Percentiles rank a stretch among this genome's conserved stretches.
Conservation (phyloP, 768 basidiomycete genomes). For the Tephrocybe sp. region DNA sequence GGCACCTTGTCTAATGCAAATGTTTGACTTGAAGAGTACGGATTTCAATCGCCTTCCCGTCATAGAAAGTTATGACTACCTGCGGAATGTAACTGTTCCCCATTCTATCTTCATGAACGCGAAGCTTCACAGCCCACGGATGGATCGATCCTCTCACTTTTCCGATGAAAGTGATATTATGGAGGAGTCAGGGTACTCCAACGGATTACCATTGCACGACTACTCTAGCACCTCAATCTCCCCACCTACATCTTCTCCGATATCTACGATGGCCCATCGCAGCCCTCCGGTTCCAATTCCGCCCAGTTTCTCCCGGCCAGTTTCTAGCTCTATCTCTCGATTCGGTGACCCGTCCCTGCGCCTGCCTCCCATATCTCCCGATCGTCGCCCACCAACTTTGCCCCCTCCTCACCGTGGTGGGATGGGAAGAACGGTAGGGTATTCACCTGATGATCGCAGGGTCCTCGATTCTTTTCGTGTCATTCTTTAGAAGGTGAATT, state of each 20-base stretch:
- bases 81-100: constrained; percentile 64
- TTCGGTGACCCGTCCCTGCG: constrained; percentile 12
- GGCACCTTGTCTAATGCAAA: constrained; percentile 3
- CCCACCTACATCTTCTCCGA: constrained; percentile 16
- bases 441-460: constrained; percentile 55
- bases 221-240: constrained; percentile 15
- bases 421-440: constrained; percentile 17
- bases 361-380: constrained; percentile 16
- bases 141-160: constrained; percentile 42
- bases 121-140: constrained; percentile 43
- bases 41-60: constrained; percentile 71
- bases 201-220: constrained; percentile 17
- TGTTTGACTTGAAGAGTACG: constrained; percentile 42
- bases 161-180: constrained; percentile 43
- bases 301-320: constrained; percentile 9
- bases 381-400: constrained; percentile 9
- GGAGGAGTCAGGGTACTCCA: constrained; percentile 26
- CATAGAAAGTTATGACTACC: constrained; percentile 72
- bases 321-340: not conserved
- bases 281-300: constrained; percentile 14
- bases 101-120: constrained; percentile 72
- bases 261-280: constrained; percentile 11
- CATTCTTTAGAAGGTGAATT: constrained; percentile 32
- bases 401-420: constrained; percentile 26
- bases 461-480: constrained; percentile 57